Base-by-base conservation (phyloP, 441 rosid species). In the Adansonia rubrostipa region DNA sequence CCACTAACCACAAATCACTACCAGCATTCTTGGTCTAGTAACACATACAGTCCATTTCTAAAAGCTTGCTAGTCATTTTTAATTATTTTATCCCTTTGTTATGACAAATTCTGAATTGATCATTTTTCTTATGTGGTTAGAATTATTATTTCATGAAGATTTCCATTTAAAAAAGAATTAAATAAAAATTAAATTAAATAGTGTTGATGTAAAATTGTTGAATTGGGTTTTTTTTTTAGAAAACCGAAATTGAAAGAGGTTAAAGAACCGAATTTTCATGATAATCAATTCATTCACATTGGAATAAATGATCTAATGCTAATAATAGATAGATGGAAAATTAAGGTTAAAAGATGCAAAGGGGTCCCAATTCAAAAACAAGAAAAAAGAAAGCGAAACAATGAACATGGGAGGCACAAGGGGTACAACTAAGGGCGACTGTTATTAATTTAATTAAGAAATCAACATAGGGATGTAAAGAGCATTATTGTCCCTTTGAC, bases 401-500 rank as follows among this genome's bases (percentile, higher is more conserved):
- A 20, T 61, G 71, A 66, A 84, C 70, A 65, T 47, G 80, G 77
- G 20, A 15, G 71, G 51, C 77, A 20, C 22, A n/a, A n/a, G 57
- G 42, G 58, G 42, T 6, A 3, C 36, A 7, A 60, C 57, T 54
- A 22, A 65, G 62, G 69, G 8, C 54, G 50, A 8, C 42, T 53
- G 45, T 57, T 14, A 22, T 8, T 33, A 33, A 51, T 28, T 47
- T 13, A 75, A 45, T 9, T 9, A 67, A 14, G 48, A 65, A 74
- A 51, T 50, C 22, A 51, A 79, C 58, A 28, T 69, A 77, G 60
- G 66, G 45, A 76, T 57, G 24, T 9, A 42, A 62, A 80, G 79
- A 76, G 56, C 76, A 76, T 63, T 48, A 80, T 76, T 82, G 80
- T 73, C 57, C 66, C 36, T 68, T 83, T 85, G 85, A 82, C 78